phyloP scores from a whole-genome alignment of 306 rosid genomes.

The Canavalia gladiata region DNA sequence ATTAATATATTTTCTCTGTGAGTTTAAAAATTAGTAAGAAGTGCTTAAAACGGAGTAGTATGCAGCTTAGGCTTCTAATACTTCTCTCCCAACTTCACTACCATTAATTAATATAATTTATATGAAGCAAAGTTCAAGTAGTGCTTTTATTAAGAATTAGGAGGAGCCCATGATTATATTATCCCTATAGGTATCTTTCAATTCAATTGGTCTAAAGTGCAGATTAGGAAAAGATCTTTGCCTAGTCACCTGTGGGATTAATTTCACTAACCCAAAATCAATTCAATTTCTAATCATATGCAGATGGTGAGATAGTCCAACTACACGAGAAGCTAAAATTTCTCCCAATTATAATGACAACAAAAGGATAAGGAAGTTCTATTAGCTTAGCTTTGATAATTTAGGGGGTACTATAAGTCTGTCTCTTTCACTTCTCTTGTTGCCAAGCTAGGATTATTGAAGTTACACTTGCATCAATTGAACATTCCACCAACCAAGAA shows the following conservation, averaged over 20 bases:
- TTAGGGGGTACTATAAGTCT: background rate
- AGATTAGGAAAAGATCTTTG: conserved; percentile 51
- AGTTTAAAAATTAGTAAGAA: too few species aligned
- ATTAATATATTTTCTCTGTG: too few species aligned
- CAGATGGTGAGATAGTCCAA: conserved; percentile 39
- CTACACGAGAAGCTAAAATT: conserved; percentile 26
- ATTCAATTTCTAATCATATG: conserved; percentile 25
- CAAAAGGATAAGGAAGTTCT: background rate
- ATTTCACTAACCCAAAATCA: conserved; percentile 41
- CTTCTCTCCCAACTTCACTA: conserved; percentile 35
- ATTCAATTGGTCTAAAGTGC: conserved; percentile 64
- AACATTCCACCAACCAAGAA: too few species aligned
- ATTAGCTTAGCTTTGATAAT: background rate
- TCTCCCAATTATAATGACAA: conserved; percentile 12
- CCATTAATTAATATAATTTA: conserved; percentile 43
- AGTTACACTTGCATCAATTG: background rate
- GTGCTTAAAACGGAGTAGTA: background rate
- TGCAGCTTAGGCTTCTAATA: background rate
- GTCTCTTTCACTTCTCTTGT: background rate
- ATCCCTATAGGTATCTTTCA: conserved; percentile 25
- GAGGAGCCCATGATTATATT: conserved; percentile 26
- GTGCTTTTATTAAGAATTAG: conserved; percentile 54
- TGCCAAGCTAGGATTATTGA: background rate
- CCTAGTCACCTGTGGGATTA: conserved; percentile 50
- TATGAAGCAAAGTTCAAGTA: conserved; percentile 58